Base-by-base conservation (phyloP, 106 monocot genomes). In the Dendrobium catenatum region DNA sequence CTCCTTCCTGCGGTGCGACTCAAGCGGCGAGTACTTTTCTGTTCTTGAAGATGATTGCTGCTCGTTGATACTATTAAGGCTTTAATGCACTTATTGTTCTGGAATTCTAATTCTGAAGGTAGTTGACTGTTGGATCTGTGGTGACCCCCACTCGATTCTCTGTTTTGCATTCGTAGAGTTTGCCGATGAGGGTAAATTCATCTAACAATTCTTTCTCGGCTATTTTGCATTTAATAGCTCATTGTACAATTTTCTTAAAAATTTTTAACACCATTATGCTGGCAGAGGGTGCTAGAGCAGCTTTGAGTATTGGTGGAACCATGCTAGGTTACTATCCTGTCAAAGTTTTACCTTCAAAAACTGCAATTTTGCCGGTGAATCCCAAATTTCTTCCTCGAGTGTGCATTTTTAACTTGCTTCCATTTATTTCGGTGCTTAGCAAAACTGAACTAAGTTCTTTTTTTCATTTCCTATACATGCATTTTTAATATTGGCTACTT, bases 361-460 rank as follows among this genome's bases (percentile, higher is more conserved):
- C 93, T 79, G 88, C 90, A 11, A 93, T 93, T 54, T 80, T 89
- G 76, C 93, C 93, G 17, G 90, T 93, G 48, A 93, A 93, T 85
- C 93, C 93, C 22, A 83, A 80, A 80, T 93, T 87, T 80, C 90
- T 93, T 80, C 93, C 93, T 16, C 78, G 78, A 88, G 93, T 93
- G 44, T n/a, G 77, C 41, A 26, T 9, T 49, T 5, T 58, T 6
- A 78, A 22, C 5, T 9, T 78, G 49, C 10, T 73, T 82, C 29
- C 46, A 15, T 26, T 2, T 78, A 22, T 13, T 82, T 81, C 13
- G 42, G 37, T 58, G 1, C 31, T 48, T 56, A 8, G 54, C 0
- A 13, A 51, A 2, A 51, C 16, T 51, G 1, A 15, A 51, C 13
- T 51, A 51, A 15, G n/a, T 0, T 51, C 2, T 15, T 41, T 43